These are phyloP conservation scores for Petrea volubilis DNA, from an alignment of 257 asterid species.

Conservation along the genomic window DNA sequence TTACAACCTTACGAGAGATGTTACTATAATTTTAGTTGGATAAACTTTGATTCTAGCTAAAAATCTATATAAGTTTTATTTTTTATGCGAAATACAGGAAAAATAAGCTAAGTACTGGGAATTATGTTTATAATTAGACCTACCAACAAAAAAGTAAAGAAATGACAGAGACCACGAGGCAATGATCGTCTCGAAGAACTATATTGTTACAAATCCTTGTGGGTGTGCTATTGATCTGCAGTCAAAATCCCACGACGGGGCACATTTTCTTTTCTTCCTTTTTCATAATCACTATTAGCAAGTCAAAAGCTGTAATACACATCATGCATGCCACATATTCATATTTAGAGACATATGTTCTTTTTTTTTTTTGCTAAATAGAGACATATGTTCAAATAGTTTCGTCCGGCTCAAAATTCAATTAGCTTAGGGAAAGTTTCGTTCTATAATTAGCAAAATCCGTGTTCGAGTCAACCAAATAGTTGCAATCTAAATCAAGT, in stretches of 20 bases:
- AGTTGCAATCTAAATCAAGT: neutral
- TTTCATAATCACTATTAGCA: neutral
- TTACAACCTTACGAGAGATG: too few species aligned
- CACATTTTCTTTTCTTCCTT: neutral
- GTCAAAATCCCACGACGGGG: neutral
- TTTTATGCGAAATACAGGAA: neutral
- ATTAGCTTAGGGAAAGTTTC: neutral
- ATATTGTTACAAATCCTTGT: neutral
- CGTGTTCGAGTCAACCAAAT: neutral
- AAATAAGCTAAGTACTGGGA: neutral
- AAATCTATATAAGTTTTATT: too few species aligned
- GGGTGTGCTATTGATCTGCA: neutral
- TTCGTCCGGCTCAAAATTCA: neutral
- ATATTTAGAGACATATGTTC: neutral
- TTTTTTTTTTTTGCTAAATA: too few species aligned
- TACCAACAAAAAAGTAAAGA: neutral
- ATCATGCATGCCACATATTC: neutral
- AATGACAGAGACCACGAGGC: slow-evolving; percentile 17
- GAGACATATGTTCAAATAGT: neutral
- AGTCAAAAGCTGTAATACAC: slow-evolving; percentile 10
- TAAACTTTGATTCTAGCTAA: too few species aligned
- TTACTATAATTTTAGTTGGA: too few species aligned
- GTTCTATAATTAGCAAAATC: neutral
- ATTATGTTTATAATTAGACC: neutral
- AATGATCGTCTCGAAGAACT: neutral